Evolutionary conservation across 306 rosid species (phyloP), one percentile per base, ranked within the genome.

Genomic region (Quercus gilva): DNA sequence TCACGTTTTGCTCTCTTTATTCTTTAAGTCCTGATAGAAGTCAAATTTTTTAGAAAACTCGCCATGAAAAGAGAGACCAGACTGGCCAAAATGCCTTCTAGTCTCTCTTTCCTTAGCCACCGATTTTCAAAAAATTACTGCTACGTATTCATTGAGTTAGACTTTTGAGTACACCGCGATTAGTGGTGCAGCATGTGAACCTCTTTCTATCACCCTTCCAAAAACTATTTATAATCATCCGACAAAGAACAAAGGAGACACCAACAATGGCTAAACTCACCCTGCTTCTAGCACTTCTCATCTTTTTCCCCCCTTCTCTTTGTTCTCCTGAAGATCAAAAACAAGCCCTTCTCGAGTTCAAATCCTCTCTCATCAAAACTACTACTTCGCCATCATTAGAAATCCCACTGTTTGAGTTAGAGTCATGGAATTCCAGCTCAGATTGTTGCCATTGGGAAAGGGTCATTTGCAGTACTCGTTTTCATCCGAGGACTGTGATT

Each of bases 401-500:
- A 45, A 65, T 2, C 49, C 45, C 45, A 41, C 45, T 41, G 45
- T 8, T 0, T 12, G 15, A 49, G 15, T 73, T 78, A 55, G 76
- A 83, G 18, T 74, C 86, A 23, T 78, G 82, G 82, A 78, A 78
- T 23, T 76, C 82, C 9, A 76, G 73, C 21, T 78, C 69, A 35
- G 79, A 82, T 65, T 78, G 79, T 71, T 82, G 85, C 61, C 25
- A 14, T 4, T 82, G 85, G 85, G 72, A 78, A 9, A 59, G 85
- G 37, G 76, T 78, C 33, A 28, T 56, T 10, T 69, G 77, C 49
- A 68, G 58, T 69, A 41, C 73, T 31, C 33, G 19, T 33, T 33
- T 80, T 5, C 49, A 51, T 33, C 49, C 71, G 2, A 82, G 61
- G 41, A 49, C 17, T 49, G 15, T 49, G 53, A 49, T n/a, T 3